Conservation (phyloP, 306 rosid genomes). For the Castanea sativa region DNA sequence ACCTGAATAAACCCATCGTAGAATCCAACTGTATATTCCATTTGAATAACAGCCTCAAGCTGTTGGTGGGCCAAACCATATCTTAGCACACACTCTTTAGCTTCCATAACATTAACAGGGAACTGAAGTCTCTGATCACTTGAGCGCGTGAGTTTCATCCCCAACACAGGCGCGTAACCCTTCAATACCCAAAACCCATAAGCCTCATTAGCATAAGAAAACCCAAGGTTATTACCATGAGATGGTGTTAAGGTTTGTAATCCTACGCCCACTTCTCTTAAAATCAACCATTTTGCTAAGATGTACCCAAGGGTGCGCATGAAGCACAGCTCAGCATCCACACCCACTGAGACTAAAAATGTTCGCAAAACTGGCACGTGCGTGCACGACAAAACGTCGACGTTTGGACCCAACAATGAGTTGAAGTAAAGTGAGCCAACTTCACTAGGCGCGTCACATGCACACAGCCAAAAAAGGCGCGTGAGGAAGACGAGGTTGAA, state of each 20-base stretch:
- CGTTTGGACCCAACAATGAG: slow-evolving; percentile 46
- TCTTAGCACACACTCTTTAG: slow-evolving; percentile 60
- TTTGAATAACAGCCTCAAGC: slow-evolving; percentile 73
- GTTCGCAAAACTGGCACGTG: slow-evolving; percentile 56
- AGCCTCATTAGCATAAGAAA: slow-evolving; percentile 69
- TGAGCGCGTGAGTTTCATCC: slow-evolving; percentile 50
- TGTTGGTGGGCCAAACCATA: slow-evolving; percentile 86
- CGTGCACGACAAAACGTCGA: slow-evolving; percentile 42
- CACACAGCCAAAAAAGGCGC: slow-evolving; percentile 93
- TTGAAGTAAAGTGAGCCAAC: slow-evolving; percentile 75
- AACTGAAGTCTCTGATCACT: slow-evolving; percentile 32
- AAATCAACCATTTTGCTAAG: slow-evolving; percentile 63
- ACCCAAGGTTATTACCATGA: slow-evolving; percentile 31
- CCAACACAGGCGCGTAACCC: slow-evolving; percentile 78
- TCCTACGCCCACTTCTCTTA: slow-evolving; percentile 52
- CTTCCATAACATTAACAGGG: slow-evolving; percentile 28
- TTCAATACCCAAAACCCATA: slow-evolving; percentile 78
- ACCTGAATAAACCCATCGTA: slow-evolving; percentile 67
- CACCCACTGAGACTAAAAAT: slow-evolving; percentile 66
- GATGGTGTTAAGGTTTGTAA: slow-evolving; percentile 39
- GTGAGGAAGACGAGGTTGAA: slow-evolving; percentile 65
- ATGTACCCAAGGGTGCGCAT: slow-evolving; percentile 87
- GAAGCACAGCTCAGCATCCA: slow-evolving; percentile 78
- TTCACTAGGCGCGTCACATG: slow-evolving; percentile 63
- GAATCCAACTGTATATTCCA: slow-evolving; percentile 66